These are phyloP conservation scores for Backusella circina DNA, from an alignment of 192 early-diverging fungal genomes.

Conservation along the genomic window DNA sequence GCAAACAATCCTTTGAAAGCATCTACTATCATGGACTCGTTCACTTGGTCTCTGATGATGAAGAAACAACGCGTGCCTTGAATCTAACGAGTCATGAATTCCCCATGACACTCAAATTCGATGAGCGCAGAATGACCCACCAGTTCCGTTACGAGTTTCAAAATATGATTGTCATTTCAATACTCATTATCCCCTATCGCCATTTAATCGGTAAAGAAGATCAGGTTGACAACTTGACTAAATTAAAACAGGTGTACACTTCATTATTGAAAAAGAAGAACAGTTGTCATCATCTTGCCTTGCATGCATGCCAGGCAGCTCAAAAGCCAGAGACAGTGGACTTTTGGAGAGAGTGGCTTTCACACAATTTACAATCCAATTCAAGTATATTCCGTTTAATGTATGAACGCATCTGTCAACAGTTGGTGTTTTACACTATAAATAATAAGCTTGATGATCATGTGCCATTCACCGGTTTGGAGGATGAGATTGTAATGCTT, in stretches of 20 bases:
- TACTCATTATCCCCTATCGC: constrained; percentile 36
- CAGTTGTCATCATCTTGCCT: constrained; percentile 8
- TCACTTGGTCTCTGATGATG: constrained; percentile 7
- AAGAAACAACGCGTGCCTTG: constrained; percentile 1
- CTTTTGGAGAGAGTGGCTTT: constrained; percentile 18
- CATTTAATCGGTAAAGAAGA: constrained; percentile 32
- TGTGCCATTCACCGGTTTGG: constrained; percentile 3
- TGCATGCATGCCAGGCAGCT: constrained; percentile 13
- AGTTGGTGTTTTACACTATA: background rate
- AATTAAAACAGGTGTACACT: constrained; percentile 35
- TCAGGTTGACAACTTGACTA: constrained; percentile 34
- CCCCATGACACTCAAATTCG: constrained; percentile 31
- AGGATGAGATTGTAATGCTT: constrained; percentile 8
- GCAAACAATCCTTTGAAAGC: background rate
- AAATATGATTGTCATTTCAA: constrained; percentile 36
- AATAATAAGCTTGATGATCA: background rate
- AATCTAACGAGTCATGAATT: background rate
- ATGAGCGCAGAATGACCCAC: constrained; percentile 34
- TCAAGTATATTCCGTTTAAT: constrained; percentile 10
- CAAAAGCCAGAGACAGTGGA: background rate
- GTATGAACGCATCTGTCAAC: constrained; percentile 10
- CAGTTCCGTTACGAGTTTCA: constrained; percentile 42
- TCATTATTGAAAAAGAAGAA: constrained; percentile 25
- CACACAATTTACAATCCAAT: constrained; percentile 5
- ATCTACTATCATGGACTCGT: constrained; percentile 15